phyloP scores from a whole-genome alignment of 1,284 basidiomycete genomes.

The Pseudozyma sp. region DNA sequence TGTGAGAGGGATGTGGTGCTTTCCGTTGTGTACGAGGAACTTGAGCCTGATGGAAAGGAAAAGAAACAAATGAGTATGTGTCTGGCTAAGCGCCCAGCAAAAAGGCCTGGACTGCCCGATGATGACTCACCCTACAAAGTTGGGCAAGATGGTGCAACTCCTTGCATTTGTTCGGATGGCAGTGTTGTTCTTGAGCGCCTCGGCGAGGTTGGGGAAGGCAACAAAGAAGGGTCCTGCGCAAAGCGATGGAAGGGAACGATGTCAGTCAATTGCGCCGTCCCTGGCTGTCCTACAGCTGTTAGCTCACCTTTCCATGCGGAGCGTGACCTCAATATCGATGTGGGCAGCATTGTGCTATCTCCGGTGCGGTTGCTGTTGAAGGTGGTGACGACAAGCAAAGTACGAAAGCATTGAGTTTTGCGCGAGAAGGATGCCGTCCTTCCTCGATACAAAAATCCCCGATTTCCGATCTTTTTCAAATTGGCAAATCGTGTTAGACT shows the following conservation, averaged over 20 bases:
- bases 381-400: background rate
- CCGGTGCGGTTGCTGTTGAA: slow-evolving; percentile 4
- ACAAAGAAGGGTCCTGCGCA: slow-evolving; percentile 86
- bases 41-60: slow-evolving; percentile 71
- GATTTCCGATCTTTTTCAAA: slow-evolving; percentile 9
- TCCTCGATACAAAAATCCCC: background rate
- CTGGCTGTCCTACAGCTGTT: background rate
- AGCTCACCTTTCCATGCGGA: slow-evolving; percentile 65
- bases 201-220: slow-evolving; percentile 87
- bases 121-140: slow-evolving; percentile 65
- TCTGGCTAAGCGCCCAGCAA: too few species aligned
- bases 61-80: background rate
- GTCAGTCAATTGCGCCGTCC: background rate
- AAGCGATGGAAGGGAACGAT: background rate
- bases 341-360: slow-evolving; percentile 41
- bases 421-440: background rate
- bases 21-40: slow-evolving; percentile 94
- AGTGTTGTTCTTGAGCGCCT: slow-evolving; percentile 83
- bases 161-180: slow-evolving; percentile 90
- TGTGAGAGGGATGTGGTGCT: slow-evolving; percentile 84
- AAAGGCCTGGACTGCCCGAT: background rate
- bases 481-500: slow-evolving; percentile 5
- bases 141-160: slow-evolving; percentile 89
- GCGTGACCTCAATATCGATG: slow-evolving; percentile 45
- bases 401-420: background rate